phyloP scores from a whole-genome alignment of 2,329 filamentous ascomycete species.

The Blastomyces parvus region DNA sequence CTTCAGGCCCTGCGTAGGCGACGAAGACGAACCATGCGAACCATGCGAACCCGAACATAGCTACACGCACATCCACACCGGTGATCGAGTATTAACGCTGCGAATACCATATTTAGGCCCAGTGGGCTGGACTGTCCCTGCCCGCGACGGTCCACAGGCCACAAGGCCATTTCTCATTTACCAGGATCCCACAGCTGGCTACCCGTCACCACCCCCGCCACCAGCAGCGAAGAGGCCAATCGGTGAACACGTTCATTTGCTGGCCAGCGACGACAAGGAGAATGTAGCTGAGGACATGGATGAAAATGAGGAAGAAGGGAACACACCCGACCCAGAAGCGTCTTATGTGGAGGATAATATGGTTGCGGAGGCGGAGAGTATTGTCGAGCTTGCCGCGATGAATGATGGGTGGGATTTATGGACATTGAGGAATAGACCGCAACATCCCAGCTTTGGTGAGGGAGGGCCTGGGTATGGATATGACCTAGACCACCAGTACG shows the following conservation, averaged over 20 bases:
- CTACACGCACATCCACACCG: constrained; percentile 1
- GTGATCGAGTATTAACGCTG: constrained; percentile 1
- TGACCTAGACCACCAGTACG: neutral
- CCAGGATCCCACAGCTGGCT: constrained; percentile 13
- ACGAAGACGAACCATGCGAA: constrained; percentile 3
- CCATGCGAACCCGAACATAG: neutral
- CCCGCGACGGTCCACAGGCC: constrained; percentile 4
- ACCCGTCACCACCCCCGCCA: neutral
- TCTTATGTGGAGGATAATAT: constrained; percentile 6
- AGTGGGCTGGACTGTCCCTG: constrained; percentile 15
- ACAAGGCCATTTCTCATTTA: constrained; percentile 16
- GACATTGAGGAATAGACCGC: neutral
- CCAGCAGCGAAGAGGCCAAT: neutral
- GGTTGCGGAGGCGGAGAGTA: constrained; percentile 9
- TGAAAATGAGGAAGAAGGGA: constrained; percentile 3
- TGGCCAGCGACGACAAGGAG: constrained; percentile 15
- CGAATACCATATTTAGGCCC: constrained; percentile 14
- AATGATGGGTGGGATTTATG: constrained; percentile 1
- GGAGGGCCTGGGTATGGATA: neutral
- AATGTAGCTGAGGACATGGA: constrained; percentile 8
- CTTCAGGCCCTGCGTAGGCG: neutral
- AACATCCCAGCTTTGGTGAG: neutral
- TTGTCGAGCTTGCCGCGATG: constrained; percentile 5
- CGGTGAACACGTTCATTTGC: constrained; percentile 6
- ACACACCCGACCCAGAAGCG: neutral